Evolutionary conservation across 768 basidiomycete genomes (phyloP).

Genomic region (Trametes villosa): DNA sequence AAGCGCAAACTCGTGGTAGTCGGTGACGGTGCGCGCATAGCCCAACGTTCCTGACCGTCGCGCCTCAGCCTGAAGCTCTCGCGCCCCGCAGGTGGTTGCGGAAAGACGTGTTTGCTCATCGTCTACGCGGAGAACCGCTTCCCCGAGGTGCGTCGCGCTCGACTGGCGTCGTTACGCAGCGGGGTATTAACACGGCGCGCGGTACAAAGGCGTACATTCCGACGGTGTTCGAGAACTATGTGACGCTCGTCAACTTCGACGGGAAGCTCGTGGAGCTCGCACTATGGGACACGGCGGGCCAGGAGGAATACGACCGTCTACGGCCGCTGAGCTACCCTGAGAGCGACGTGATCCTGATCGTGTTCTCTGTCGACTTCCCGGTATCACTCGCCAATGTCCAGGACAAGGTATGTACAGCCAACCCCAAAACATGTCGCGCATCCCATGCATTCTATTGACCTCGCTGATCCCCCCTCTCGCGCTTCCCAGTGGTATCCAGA

Average conservation of each 20-base stretch:
- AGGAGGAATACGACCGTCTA: constrained; percentile 94
- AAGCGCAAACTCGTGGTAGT: constrained; percentile 91
- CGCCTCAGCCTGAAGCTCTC: not conserved
- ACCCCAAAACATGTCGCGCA: not conserved
- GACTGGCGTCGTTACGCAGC: not conserved
- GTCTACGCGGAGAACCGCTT: constrained; percentile 97
- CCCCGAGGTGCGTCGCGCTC: constrained; percentile 73
- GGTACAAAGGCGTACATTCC: constrained; percentile 81
- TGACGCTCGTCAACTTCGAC: constrained; percentile 84
- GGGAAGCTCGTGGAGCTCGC: constrained; percentile 92
- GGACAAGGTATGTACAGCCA: constrained; percentile 66
- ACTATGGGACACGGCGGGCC: constrained; percentile 96
- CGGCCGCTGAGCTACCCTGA: constrained; percentile 87
- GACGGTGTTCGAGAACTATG: constrained; percentile 94
- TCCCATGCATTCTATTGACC: not conserved
- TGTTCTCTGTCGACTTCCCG: constrained; percentile 93
- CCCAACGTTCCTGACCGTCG: constrained; percentile 12
- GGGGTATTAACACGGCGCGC: constrained; percentile 4
- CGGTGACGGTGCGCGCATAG: constrained; percentile 71
- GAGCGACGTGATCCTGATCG: constrained; percentile 90
- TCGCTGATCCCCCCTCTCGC: no score
- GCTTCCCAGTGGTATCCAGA: constrained; percentile 97
- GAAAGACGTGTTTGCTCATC: constrained; percentile 94
- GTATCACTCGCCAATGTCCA: constrained; percentile 88
- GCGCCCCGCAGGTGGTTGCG: constrained; percentile 65